Evolutionary conservation across 768 basidiomycete species (phyloP).

Genomic region (Amanita fuliginea): DNA sequence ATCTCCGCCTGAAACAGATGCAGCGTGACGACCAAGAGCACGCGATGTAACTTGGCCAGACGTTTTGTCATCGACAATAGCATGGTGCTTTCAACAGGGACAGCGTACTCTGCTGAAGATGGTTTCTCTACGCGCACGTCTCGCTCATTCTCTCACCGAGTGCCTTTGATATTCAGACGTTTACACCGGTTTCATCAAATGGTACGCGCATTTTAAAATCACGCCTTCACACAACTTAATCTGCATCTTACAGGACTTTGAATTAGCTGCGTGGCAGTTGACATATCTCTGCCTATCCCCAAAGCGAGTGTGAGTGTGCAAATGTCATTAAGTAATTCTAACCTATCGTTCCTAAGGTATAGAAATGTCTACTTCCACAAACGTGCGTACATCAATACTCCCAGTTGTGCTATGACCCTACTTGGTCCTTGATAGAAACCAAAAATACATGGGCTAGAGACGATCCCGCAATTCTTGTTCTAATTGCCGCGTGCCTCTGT

Average conservation of each 20-base stretch:
- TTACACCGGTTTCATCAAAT: slow-evolving; percentile 80
- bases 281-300: slow-evolving; percentile 91
- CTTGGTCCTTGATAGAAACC: slow-evolving; percentile 48
- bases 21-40: background rate
- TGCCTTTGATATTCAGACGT: slow-evolving; percentile 74
- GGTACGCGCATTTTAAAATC: slow-evolving; percentile 31
- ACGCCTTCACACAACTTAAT: background rate
- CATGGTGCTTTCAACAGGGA: slow-evolving; percentile 29
- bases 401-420: background rate
- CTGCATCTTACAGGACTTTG: slow-evolving; percentile 65
- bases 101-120: slow-evolving; percentile 28
- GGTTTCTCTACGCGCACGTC: slow-evolving; percentile 23
- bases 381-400: slow-evolving; percentile 40
- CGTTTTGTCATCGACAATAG: slow-evolving; percentile 6
- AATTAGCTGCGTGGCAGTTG: slow-evolving; percentile 91
- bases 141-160: slow-evolving; percentile 35
- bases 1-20: slow-evolving; percentile 13
- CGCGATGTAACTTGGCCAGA: background rate
- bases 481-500: slow-evolving; percentile 69
- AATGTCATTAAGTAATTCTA: slow-evolving; percentile 1
- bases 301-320: slow-evolving; percentile 63
- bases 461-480: slow-evolving; percentile 88
- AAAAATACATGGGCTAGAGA: slow-evolving; percentile 98
- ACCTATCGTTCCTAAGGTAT: slow-evolving; percentile 40
- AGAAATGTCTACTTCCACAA: slow-evolving; percentile 98